These are phyloP conservation scores for Schoenoplectus tabernaemontani DNA, from an alignment of 202 grass and related monocot species.

Conservation along the genomic window DNA sequence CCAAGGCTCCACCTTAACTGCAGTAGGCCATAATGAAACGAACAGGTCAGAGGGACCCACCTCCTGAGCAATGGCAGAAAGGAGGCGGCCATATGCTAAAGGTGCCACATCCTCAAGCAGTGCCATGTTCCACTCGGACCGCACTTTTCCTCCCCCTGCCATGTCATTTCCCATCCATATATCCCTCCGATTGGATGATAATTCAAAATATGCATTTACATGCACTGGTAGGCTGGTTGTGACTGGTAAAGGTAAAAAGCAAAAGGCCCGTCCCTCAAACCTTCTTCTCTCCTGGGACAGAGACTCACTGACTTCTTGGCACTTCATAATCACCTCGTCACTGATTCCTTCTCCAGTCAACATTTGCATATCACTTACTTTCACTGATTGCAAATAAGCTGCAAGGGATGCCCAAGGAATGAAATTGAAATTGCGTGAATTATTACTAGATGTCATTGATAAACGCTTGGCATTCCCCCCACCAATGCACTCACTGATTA, in stretches of 20 bases:
- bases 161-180: constrained; percentile 99
- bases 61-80: constrained; percentile 70
- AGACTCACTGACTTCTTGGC: constrained; percentile 29
- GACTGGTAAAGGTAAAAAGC: constrained; percentile 92
- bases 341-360: constrained; percentile 45
- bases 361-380: constrained; percentile 53
- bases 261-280: constrained; percentile 83
- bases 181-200: constrained; percentile 98
- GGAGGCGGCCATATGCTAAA: constrained; percentile 76
- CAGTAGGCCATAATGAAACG: constrained; percentile 83
- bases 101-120: constrained; percentile 90
- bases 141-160: constrained; percentile 83
- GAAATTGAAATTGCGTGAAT: constrained; percentile 84
- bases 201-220: constrained; percentile 97
- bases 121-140: constrained; percentile 92
- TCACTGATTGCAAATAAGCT: constrained; percentile 76
- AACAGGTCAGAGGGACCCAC: constrained; percentile 72
- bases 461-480: constrained; percentile 71
- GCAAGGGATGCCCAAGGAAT: constrained; percentile 95
- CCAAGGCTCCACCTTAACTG: constrained; percentile 75
- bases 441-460: constrained; percentile 59
- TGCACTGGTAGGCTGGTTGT: constrained; percentile 76
- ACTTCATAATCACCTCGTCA: constrained; percentile 39
- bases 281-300: constrained; percentile 37
- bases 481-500: constrained; percentile 84